These are phyloP conservation scores for Exutisphaerella laricina DNA, from an alignment of 2,329 filamentous ascomycete species.

Conservation along the genomic window DNA sequence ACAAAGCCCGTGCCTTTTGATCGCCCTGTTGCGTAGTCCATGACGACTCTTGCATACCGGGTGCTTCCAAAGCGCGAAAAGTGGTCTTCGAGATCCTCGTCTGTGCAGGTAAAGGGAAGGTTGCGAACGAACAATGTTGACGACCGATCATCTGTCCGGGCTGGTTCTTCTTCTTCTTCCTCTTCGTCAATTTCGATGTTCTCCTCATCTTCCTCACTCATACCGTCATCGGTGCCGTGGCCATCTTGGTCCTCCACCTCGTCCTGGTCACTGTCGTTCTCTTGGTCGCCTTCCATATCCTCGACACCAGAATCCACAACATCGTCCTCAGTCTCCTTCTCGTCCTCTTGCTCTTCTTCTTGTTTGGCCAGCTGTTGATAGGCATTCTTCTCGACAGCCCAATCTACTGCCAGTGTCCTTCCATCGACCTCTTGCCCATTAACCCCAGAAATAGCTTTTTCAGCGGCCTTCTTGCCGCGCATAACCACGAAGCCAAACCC, in stretches of 20 bases:
- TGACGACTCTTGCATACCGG: constrained; percentile 84
- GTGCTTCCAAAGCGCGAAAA: constrained; percentile 85
- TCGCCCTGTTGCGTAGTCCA: constrained; percentile 77
- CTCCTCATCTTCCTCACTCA: constrained; percentile 36
- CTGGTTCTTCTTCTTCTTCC: constrained; percentile 38
- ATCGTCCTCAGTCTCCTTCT: constrained; percentile 43
- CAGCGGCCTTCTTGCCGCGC: constrained; percentile 81
- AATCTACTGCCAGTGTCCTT: constrained; percentile 85
- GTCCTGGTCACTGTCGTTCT: constrained; percentile 39
- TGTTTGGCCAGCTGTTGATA: constrained; percentile 50
- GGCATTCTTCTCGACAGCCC: constrained; percentile 85
- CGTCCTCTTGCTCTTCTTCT: constrained; percentile 28
- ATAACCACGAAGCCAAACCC: constrained; percentile 93
- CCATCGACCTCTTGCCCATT: constrained; percentile 91
- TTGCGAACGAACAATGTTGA: constrained; percentile 90
- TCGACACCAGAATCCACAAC: constrained; percentile 22
- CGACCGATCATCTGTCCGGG: constrained; percentile 56
- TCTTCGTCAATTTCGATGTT: constrained; percentile 40
- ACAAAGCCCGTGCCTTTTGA: constrained; percentile 93
- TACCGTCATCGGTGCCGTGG: too few species aligned
- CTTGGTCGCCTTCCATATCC: constrained; percentile 27
- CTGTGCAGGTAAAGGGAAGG: constrained; percentile 79
- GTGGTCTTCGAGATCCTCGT: constrained; percentile 75
- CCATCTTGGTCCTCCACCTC: constrained; percentile 39
- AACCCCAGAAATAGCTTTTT: constrained; percentile 74